Conservation (phyloP, 371 early-diverging fungal genomes). For the Rhizopus arrhizus region DNA sequence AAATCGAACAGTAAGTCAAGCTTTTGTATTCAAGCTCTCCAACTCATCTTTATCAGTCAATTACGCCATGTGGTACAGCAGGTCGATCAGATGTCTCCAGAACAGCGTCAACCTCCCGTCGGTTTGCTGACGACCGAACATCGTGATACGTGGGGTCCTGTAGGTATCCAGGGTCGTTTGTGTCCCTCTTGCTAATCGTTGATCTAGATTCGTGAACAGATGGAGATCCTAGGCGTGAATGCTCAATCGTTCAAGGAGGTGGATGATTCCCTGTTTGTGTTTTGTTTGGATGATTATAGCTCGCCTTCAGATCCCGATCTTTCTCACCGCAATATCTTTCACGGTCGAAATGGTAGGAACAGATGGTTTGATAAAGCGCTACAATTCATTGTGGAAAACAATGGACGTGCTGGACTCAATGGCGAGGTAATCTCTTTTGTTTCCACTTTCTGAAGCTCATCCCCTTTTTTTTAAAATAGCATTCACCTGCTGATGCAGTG, state of each 20-base stretch:
- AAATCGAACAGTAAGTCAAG: constrained; percentile 58
- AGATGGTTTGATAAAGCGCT: constrained; percentile 97
- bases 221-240: constrained; percentile 54
- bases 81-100: constrained; percentile 52
- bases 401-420: constrained; percentile 90
- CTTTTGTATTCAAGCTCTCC: neutral
- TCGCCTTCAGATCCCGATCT: constrained; percentile 61
- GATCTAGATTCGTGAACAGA: constrained; percentile 35
- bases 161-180: constrained; percentile 1
- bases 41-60: constrained; percentile 46
- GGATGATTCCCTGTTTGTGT: constrained; percentile 80
- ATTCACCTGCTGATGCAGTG: constrained; percentile 91
- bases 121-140: constrained; percentile 82
- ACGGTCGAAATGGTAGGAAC: constrained; percentile 76
- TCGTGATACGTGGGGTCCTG: constrained; percentile 80
- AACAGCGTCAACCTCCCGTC: constrained; percentile 64
- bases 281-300: constrained; percentile 82
- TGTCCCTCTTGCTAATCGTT: too few species aligned
- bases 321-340: constrained; percentile 78
- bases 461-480: constrained; percentile 44
- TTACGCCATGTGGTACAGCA: constrained; percentile 61
- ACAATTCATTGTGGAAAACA: constrained; percentile 81
- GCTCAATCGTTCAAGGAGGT: constrained; percentile 65
- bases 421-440: constrained; percentile 71
- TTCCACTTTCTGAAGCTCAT: neutral